Percentiles rank a stretch among this genome's conserved stretches.
These are phyloP conservation scores for Cutaneotrichosporon sp. DNA, from an alignment of 1,284 basidiomycete species.

Conservation along the genomic window DNA sequence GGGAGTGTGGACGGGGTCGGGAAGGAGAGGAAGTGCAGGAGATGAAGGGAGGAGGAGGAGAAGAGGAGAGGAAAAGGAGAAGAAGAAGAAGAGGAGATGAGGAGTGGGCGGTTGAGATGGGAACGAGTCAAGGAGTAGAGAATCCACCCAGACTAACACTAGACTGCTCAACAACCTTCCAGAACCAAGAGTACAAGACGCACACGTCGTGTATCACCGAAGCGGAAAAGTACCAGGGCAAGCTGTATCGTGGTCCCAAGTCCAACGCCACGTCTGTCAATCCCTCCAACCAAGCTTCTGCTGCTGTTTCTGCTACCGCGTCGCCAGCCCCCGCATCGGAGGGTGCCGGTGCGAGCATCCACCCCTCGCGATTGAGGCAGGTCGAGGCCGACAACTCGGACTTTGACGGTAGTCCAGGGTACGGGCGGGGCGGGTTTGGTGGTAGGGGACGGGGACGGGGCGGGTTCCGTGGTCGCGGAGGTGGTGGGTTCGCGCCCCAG, in stretches of 20 bases:
- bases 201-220: slow-evolving; percentile 84
- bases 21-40: too few relatives aligned
- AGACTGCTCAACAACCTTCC: slow-evolving; percentile 80
- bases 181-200: slow-evolving; percentile 68
- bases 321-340: slow-evolving; percentile 23
- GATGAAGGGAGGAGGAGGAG: too few relatives aligned
- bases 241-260: slow-evolving; percentile 67
- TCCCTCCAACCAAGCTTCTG: not conserved
- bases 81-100: too few relatives aligned
- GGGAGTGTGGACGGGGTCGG: too few relatives aligned
- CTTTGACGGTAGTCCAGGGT: not conserved
- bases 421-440: not conserved
- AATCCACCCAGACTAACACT: not conserved
- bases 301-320: slow-evolving; percentile 19
- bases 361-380: slow-evolving; percentile 39
- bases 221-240: slow-evolving; percentile 87
- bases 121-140: too few relatives aligned
- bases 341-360: slow-evolving; percentile 30
- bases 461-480: slow-evolving; percentile 20
- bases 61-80: too few relatives aligned
- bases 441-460: slow-evolving; percentile 14
- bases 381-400: slow-evolving; percentile 3
- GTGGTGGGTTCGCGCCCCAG: not conserved
- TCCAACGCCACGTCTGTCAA: not conserved
- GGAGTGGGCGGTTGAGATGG: too few relatives aligned